Evolutionary conservation across 2,329 filamentous ascomycete species (phyloP), one percentile per base, ranked within the genome.

Genomic region (Lecanicillium sp.): DNA sequence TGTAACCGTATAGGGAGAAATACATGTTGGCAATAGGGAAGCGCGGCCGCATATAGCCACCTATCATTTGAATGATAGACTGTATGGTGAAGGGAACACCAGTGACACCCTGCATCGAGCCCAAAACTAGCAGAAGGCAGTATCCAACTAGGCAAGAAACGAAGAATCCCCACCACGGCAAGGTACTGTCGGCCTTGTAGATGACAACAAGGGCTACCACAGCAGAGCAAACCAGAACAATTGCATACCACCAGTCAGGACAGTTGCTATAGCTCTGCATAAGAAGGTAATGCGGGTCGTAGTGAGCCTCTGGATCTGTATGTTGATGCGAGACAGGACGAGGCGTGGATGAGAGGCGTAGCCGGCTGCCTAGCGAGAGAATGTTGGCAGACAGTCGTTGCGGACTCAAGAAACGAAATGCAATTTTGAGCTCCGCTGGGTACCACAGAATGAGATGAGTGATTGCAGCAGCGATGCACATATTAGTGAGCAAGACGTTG

Each of bases 381-480:
- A 53, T 5, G 4, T 30, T 36, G 26, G 29, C 41, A 1, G 36
- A n/a, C 2, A 48, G 15, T 23, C 38, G 38, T 5, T 32, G 38
- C 5, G 44, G 44, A 23, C 30, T 26, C 15, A 54, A 21, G 19
- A 50, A 59, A 0, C n/a, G 37, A 47, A 53, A 59, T 12, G 55
- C 58, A 1, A 52, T 41, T 5, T 52, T 55, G 17, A 60, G 8
- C 17, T 59, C 58, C 2, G 27, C 24, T 2, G 53, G 57, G 46
- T 62, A 57, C 57, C 58, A 60, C n/a, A 26, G 44, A 33, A 53
- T 33, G 26, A 57, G 43, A 30, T 57, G 55, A 4, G 50, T 62
- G 15, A 77, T 58, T 1, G 69, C 67, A 2, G 74, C 72, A 3
- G 72, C 74, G 20, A 73, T 60, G 3, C 65, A 70, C 53, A 73